Evolutionary conservation across 2,329 filamentous ascomycete species (phyloP).

Genomic region (Trichoderma sp.): DNA sequence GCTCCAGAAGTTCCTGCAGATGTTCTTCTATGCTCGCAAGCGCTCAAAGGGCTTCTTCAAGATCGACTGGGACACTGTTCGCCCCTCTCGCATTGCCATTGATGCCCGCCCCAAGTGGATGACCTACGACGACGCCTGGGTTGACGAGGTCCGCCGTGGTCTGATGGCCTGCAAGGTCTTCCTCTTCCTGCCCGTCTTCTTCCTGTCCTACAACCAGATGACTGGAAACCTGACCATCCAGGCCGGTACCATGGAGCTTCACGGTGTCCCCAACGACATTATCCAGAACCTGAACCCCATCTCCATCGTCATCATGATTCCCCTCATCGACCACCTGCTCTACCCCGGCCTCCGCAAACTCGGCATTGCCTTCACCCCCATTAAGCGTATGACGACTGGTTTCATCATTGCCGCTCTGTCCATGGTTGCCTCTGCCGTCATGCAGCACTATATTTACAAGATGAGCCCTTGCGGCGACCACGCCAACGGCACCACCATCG

Average conservation of each 20-base stretch:
- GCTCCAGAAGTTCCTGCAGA: slow-evolving; percentile 64
- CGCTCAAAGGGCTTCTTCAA: slow-evolving; percentile 68
- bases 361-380: slow-evolving; percentile 69
- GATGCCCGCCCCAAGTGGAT: slow-evolving; percentile 68
- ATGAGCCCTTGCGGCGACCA: slow-evolving; percentile 61
- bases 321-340: slow-evolving; percentile 67
- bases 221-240: slow-evolving; percentile 64
- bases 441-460: slow-evolving; percentile 66
- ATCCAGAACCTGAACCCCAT: slow-evolving; percentile 77
- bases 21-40: slow-evolving; percentile 64
- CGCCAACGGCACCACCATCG: slow-evolving; percentile 43
- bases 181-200: slow-evolving; percentile 68
- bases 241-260: slow-evolving; percentile 65
- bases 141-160: slow-evolving; percentile 74
- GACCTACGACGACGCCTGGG: slow-evolving; percentile 82
- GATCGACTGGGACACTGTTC: slow-evolving; percentile 67
- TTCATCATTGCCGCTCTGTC: slow-evolving; percentile 67
- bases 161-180: slow-evolving; percentile 72
- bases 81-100: slow-evolving; percentile 64
- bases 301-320: slow-evolving; percentile 74
- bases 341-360: slow-evolving; percentile 68
- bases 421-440: slow-evolving; percentile 60
- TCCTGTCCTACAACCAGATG: slow-evolving; percentile 62
- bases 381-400: slow-evolving; percentile 73
- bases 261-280: slow-evolving; percentile 76